Evolutionary conservation across 352 stramenopile genomes (phyloP).

Genomic region (Pythium periplocum): DNA sequence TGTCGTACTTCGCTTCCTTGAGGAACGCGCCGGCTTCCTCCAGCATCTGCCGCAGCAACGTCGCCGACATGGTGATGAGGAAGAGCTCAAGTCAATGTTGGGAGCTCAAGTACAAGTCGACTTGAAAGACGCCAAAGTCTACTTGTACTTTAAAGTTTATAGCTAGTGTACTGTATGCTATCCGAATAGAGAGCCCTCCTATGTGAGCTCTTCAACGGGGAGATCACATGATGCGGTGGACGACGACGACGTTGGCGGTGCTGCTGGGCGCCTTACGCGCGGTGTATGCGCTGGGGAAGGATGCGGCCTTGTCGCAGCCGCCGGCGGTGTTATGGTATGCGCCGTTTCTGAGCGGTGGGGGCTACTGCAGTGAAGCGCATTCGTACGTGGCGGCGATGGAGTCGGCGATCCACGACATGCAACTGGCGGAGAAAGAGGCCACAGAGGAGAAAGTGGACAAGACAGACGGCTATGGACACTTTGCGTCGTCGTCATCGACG

Average conservation of each 20-base stretch:
- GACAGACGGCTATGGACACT: constrained; percentile 4
- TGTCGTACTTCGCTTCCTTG: constrained; percentile 69
- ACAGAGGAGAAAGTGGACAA: neutral
- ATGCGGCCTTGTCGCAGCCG: neutral
- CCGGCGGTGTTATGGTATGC: constrained; percentile 83
- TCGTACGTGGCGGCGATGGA: constrained; percentile 76
- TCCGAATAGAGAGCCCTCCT: no score
- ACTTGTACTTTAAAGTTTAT: no score
- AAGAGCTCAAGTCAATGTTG: no score
- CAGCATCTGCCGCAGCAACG: constrained; percentile 74
- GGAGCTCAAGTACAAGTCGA: no score
- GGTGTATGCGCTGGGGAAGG: neutral
- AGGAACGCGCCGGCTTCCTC: constrained; percentile 63
- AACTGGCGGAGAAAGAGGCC: constrained; percentile 19
- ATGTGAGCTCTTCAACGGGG: no score
- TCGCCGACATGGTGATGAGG: constrained; percentile 42
- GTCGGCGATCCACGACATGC: constrained; percentile 18
- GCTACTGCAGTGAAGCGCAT: constrained; percentile 90
- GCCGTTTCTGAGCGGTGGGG: constrained; percentile 88
- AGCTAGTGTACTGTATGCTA: no score
- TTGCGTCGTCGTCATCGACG: neutral
- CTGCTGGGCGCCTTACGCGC: neutral
- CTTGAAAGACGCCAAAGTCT: no score
- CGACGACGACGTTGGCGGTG: neutral
- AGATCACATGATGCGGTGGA: no score